These are phyloP conservation scores for Fusarium oxysporum DNA, from an alignment of 2,329 filamentous ascomycete species.

Conservation along the genomic window DNA sequence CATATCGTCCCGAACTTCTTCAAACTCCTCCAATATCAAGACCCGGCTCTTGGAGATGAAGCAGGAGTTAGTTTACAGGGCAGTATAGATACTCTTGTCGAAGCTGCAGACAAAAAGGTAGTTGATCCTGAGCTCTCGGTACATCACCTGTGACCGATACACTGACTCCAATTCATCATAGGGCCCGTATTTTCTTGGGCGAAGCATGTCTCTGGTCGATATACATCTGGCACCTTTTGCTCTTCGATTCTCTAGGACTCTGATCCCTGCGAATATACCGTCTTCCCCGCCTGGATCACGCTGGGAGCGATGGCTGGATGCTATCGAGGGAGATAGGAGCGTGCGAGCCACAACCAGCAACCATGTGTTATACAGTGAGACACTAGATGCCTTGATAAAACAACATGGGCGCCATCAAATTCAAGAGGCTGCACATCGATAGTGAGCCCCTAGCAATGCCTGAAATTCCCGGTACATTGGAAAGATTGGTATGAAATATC, in stretches of 20 bases:
- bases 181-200: slow-evolving; percentile 76
- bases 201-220: slow-evolving; percentile 72
- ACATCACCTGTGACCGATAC: neutral
- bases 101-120: slow-evolving; percentile 61
- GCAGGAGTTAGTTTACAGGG: slow-evolving; percentile 71
- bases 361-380: slow-evolving; percentile 65
- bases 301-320: slow-evolving; percentile 77
- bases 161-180: slow-evolving; percentile 30
- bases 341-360: slow-evolving; percentile 75
- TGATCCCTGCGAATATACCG: slow-evolving; percentile 75
- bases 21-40: slow-evolving; percentile 74
- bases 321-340: slow-evolving; percentile 72
- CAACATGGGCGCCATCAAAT: neutral
- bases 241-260: slow-evolving; percentile 73
- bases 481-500: neutral
- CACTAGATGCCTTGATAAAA: slow-evolving; percentile 63
- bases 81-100: slow-evolving; percentile 67
- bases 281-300: slow-evolving; percentile 71
- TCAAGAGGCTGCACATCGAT: neutral
- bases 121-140: neutral
- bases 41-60: slow-evolving; percentile 67
- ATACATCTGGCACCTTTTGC: slow-evolving; percentile 82
- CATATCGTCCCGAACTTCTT: slow-evolving; percentile 83
- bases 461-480: neutral
- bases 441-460: neutral